A percentile compares a stretch with the other conserved stretches of the same genome.
phyloP scores from a whole-genome alignment of 306 rosid genomes.

The Luffa aegyptiaca region DNA sequence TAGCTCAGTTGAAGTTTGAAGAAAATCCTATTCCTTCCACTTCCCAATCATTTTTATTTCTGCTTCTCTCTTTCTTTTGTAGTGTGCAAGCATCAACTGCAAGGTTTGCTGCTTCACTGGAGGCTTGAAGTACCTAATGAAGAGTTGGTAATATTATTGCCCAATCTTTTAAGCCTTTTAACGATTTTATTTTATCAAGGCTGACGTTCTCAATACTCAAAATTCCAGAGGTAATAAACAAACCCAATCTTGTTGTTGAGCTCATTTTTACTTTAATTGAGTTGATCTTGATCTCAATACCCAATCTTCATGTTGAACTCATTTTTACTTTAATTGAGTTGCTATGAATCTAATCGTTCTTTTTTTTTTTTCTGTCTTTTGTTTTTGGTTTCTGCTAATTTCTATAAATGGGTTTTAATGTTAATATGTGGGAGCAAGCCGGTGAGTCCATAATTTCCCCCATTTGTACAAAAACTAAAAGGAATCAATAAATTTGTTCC shows the following conservation, averaged over 20 bases:
- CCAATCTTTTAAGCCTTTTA: constrained; percentile 26
- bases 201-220: background rate
- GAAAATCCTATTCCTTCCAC: background rate
- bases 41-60: background rate
- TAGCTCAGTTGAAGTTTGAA: background rate
- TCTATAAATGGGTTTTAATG: too few relatives aligned
- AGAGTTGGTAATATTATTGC: constrained; percentile 50
- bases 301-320: background rate
- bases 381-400: too few relatives aligned
- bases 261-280: too few relatives aligned
- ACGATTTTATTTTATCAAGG: background rate
- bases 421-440: too few relatives aligned
- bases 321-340: background rate
- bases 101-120: constrained; percentile 63
- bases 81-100: constrained; percentile 91
- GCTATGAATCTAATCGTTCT: too few relatives aligned
- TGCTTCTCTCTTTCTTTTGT: background rate
- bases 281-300: too few relatives aligned
- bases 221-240: background rate
- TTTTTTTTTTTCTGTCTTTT: too few relatives aligned
- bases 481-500: too few relatives aligned
- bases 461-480: too few relatives aligned
- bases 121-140: constrained; percentile 60
- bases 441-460: too few relatives aligned
- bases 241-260: background rate